phyloP scores from a whole-genome alignment of 371 early-diverging fungal species.

The Apophysomyces ossiformis region DNA sequence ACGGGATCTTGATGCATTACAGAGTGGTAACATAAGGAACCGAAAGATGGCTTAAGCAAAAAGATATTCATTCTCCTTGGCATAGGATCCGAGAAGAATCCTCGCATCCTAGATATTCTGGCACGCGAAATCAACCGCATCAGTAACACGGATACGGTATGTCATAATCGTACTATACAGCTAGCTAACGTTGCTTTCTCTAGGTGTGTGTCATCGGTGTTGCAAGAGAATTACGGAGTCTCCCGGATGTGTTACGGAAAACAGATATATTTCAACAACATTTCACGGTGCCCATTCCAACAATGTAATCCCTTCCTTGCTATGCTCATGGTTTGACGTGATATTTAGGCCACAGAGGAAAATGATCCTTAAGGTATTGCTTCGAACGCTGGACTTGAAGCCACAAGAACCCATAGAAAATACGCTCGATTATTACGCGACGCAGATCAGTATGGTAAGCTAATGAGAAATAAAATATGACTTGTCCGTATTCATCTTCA shows the following conservation, averaged over 20 bases:
- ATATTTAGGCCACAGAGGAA: slow-evolving; percentile 34
- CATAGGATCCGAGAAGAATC: slow-evolving; percentile 19
- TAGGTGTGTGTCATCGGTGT: slow-evolving; percentile 44
- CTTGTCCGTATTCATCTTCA: neutral
- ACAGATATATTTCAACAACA: slow-evolving; percentile 48
- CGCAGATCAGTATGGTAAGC: slow-evolving; percentile 38
- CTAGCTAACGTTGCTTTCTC: neutral
- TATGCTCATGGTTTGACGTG: neutral
- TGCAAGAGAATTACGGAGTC: slow-evolving; percentile 25
- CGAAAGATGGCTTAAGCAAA: neutral
- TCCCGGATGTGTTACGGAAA: slow-evolving; percentile 37
- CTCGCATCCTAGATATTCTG: slow-evolving; percentile 22
- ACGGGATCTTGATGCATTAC: slow-evolving; percentile 31
- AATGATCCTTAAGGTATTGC: slow-evolving; percentile 19
- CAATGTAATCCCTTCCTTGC: slow-evolving; percentile 27
- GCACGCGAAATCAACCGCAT: slow-evolving; percentile 26
- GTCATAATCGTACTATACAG: neutral
- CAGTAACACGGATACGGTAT: slow-evolving; percentile 17
- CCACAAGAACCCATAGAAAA: neutral
- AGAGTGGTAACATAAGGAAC: slow-evolving; percentile 5
- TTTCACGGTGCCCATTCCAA: slow-evolving; percentile 42
- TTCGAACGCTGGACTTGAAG: slow-evolving; percentile 18
- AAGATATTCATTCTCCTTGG: neutral
- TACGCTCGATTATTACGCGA: slow-evolving; percentile 23
- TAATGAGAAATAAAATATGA: neutral